Conservation (phyloP, 805 yeast species). For the Tetrapisispora phaffii region DNA sequence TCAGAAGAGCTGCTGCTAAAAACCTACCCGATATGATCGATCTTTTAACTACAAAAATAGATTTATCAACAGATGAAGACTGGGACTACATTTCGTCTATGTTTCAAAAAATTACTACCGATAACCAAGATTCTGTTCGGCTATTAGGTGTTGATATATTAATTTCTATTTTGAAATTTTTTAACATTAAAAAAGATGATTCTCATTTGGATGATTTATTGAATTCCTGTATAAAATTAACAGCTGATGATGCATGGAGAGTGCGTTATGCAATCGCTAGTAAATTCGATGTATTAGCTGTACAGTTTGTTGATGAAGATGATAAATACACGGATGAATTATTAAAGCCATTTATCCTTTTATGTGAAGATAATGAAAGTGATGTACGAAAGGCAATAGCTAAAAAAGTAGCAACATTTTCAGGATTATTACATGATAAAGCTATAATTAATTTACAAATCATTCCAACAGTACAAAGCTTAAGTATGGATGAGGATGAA, state of each 20-base stretch:
- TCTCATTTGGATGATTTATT: slow-evolving; percentile 56
- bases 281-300: slow-evolving; percentile 65
- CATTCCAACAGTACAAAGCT: slow-evolving; percentile 71
- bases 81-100: slow-evolving; percentile 73
- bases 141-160: slow-evolving; percentile 81
- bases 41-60: slow-evolving; percentile 41
- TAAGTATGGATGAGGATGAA: slow-evolving; percentile 87
- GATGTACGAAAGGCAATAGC: slow-evolving; percentile 95
- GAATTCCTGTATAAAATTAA: slow-evolving; percentile 56
- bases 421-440: slow-evolving; percentile 38
- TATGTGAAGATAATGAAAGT: slow-evolving; percentile 88
- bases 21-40: slow-evolving; percentile 69
- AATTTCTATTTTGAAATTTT: slow-evolving; percentile 66
- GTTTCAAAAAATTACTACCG: slow-evolving; percentile 69
- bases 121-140: slow-evolving; percentile 91
- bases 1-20: slow-evolving; percentile 86
- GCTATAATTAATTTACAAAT: slow-evolving; percentile 51
- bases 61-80: slow-evolving; percentile 43
- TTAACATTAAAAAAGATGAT: slow-evolving; percentile 46
- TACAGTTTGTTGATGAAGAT: slow-evolving; percentile 48
- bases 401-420: slow-evolving; percentile 75
- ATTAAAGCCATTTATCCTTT: slow-evolving; percentile 51
- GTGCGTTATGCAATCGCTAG: slow-evolving; percentile 98
- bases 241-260: slow-evolving; percentile 92
- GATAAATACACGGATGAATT: slow-evolving; percentile 40